Evolutionary conservation across 2,329 filamentous ascomycete species (phyloP).

Genomic region (Stachybotrys echinatus): DNA sequence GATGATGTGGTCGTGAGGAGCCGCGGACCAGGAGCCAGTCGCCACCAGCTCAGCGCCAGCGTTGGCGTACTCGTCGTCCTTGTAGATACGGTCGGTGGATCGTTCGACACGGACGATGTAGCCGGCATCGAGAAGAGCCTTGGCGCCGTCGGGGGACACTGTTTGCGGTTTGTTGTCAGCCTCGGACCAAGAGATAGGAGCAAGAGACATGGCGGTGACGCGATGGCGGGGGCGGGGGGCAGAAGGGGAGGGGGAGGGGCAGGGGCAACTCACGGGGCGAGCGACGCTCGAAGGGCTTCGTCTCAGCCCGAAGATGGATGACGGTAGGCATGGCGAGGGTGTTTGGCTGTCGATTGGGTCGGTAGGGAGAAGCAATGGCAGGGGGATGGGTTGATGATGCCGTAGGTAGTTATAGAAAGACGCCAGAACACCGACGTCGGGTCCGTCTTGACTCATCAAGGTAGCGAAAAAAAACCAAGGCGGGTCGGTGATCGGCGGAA

Average conservation of each 20-base stretch:
- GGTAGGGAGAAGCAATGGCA: too few relatives aligned
- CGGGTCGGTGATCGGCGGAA: too few relatives aligned
- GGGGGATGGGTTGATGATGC: too few relatives aligned
- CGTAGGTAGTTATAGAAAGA: too few relatives aligned
- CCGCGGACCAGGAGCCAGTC: not conserved
- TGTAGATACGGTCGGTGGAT: slow-evolving; percentile 58
- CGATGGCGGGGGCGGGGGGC: too few relatives aligned
- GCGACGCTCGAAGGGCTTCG: slow-evolving; percentile 4
- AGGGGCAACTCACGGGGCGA: slow-evolving; percentile 1
- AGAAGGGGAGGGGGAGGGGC: not conserved
- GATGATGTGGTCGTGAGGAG: not conserved
- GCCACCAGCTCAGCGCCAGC: slow-evolving; percentile 57
- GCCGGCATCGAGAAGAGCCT: slow-evolving; percentile 56
- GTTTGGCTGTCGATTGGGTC: too few relatives aligned
- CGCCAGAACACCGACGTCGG: too few relatives aligned
- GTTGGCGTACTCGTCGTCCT: slow-evolving; percentile 53
- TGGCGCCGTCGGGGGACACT: slow-evolving; percentile 18
- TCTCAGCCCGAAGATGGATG: not conserved
- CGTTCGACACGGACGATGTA: slow-evolving; percentile 64
- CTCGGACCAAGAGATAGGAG: not conserved
- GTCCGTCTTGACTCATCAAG: too few relatives aligned
- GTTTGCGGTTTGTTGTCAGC: not conserved
- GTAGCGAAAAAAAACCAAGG: too few relatives aligned
- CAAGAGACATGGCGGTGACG: too few relatives aligned
- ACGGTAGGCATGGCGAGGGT: not conserved